A percentile compares a stretch with the other conserved stretches of the same genome.
Evolutionary conservation across 495 filamentous ascomycete genomes (phyloP).

Genomic region (Aspergillus sparsus): DNA sequence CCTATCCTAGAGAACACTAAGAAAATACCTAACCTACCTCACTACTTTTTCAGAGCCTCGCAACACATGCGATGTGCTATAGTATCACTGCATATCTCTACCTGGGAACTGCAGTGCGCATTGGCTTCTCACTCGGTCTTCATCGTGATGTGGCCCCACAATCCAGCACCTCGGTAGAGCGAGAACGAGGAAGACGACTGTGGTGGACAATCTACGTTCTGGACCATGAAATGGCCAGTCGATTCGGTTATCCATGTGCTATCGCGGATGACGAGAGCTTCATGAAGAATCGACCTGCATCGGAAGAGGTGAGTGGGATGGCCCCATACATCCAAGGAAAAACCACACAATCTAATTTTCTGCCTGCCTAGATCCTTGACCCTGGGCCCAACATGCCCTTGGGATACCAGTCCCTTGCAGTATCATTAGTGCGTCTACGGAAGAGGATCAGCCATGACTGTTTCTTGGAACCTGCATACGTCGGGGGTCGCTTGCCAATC

Average conservation of each 20-base stretch:
- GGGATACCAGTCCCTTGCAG: background rate
- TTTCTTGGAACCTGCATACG: conserved; percentile 1
- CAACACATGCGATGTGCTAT: conserved; percentile 2
- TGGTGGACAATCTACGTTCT: conserved; percentile 5
- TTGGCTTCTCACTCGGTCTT: background rate
- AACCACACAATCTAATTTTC: too few species aligned
- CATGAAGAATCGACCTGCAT: background rate
- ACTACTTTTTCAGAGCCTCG: background rate
- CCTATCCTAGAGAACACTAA: too few species aligned
- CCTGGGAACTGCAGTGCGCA: background rate
- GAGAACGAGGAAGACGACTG: conserved; percentile 1
- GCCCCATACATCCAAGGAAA: background rate
- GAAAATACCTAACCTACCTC: too few species aligned
- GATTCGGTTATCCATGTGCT: conserved; percentile 1
- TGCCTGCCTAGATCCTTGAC: background rate
- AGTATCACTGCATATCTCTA: conserved; percentile 6
- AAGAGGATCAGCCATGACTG: conserved; percentile 5
- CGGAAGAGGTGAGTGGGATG: background rate
- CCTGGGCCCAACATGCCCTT: conserved; percentile 3
- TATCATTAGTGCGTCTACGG: background rate
- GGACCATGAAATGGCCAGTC: conserved; percentile 9
- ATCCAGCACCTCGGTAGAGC: background rate
- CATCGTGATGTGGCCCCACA: conserved; percentile 2
- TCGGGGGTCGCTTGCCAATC: background rate
- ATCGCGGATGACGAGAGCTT: background rate